Conservation (phyloP, 768 basidiomycete genomes). For the Goffeauzyma gilvescens region DNA sequence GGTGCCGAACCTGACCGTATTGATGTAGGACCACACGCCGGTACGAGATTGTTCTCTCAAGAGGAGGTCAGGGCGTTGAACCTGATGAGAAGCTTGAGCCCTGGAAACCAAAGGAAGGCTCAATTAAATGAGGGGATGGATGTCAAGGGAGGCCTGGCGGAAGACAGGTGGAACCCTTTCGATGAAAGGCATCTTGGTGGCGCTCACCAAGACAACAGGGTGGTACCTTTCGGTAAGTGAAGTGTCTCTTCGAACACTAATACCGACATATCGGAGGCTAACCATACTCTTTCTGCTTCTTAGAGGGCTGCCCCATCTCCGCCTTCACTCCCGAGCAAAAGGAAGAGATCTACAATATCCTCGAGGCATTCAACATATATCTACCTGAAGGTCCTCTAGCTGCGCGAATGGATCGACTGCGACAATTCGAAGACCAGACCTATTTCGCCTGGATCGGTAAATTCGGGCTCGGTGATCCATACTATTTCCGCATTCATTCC, state of each 20-base stretch:
- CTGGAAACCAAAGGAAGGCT: slow-evolving; percentile 18
- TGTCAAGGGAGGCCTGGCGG: slow-evolving; percentile 12
- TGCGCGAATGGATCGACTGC: slow-evolving; percentile 12
- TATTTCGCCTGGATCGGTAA: slow-evolving; percentile 25
- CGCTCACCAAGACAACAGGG: slow-evolving; percentile 23
- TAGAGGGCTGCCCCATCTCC: slow-evolving; percentile 17
- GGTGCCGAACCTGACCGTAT: slow-evolving; percentile 27
- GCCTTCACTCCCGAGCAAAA: slow-evolving; percentile 13
- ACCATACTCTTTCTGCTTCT: background rate
- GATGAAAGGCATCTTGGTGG: slow-evolving; percentile 26
- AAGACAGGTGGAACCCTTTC: slow-evolving; percentile 26
- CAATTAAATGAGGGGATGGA: slow-evolving; percentile 17
- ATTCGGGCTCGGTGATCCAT: slow-evolving; percentile 21
- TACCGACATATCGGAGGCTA: background rate
- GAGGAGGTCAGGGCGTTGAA: slow-evolving; percentile 21
- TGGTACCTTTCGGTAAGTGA: slow-evolving; percentile 16
- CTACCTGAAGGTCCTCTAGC: slow-evolving; percentile 16
- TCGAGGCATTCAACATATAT: slow-evolving; percentile 21
- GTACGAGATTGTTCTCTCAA: slow-evolving; percentile 17
- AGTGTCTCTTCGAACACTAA: background rate
- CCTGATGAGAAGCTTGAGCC: slow-evolving; percentile 17
- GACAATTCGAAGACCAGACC: slow-evolving; percentile 12
- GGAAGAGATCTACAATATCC: slow-evolving; percentile 12
- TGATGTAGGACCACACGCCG: slow-evolving; percentile 19
- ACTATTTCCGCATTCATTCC: slow-evolving; percentile 25